Conservation (phyloP, 83 land plant species). For the Picea abies region DNA sequence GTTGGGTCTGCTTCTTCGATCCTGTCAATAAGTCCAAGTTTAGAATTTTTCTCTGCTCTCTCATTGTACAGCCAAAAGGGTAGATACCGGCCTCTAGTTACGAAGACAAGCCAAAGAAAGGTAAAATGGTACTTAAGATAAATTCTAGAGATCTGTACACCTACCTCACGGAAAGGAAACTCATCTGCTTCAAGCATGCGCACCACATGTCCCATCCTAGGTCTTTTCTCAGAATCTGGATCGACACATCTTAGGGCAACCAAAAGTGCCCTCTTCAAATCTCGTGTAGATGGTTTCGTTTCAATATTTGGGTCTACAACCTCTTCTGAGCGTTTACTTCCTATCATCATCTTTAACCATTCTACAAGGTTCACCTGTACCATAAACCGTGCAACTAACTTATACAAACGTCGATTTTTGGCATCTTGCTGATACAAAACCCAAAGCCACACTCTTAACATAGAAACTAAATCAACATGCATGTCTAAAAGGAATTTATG, state of each 20-base stretch:
- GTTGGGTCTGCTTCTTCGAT: not conserved
- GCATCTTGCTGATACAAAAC: not conserved
- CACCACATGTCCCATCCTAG: constrained; percentile 75
- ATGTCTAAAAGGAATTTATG: not conserved
- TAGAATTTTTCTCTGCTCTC: not conserved
- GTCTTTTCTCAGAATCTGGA: constrained; percentile 76
- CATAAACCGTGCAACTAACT: not conserved
- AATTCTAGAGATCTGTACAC: not conserved
- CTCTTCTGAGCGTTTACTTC: constrained; percentile 60
- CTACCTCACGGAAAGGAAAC: constrained; percentile 31
- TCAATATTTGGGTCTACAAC: constrained; percentile 68
- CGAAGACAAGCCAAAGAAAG: not conserved
- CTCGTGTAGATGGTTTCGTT: constrained; percentile 49
- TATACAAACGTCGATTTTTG: not conserved
- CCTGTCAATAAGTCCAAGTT: not conserved
- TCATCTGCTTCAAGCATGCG: constrained; percentile 82
- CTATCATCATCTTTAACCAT: constrained; percentile 80
- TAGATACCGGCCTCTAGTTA: not conserved
- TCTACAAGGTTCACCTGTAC: constrained; percentile 72
- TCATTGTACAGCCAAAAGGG: not conserved
- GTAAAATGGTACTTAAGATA: not conserved
- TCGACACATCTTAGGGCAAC: constrained; percentile 73
- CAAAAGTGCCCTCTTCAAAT: constrained; percentile 64
- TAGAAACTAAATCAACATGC: not conserved
- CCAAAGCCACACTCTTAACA: constrained; percentile 1